A percentile compares a stretch with the other conserved stretches of the same genome.
Conservation (phyloP, 306 rosid species). For the Glycyrrhiza uralensis region DNA sequence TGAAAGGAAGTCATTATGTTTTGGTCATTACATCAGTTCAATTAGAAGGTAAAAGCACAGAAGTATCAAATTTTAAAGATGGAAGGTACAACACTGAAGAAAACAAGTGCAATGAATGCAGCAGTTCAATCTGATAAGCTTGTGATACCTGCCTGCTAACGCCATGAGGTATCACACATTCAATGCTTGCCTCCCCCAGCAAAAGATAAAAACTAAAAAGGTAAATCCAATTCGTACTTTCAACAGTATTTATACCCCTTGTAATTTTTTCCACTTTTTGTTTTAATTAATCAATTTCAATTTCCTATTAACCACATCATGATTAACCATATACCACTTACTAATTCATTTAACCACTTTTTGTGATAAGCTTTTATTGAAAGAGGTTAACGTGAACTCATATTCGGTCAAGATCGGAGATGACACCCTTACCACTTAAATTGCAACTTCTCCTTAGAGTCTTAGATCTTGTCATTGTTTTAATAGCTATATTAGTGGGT, state of each 20-base stretch:
- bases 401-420: neutral
- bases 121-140: conserved; percentile 8
- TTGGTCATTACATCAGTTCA: conserved; percentile 9
- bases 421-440: neutral
- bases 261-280: neutral
- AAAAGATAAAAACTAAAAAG: neutral
- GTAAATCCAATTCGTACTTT: conserved; percentile 8
- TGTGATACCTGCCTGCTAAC: conserved; percentile 8
- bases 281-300: conserved; percentile 8
- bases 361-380: neutral
- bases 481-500: neutral
- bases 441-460: neutral
- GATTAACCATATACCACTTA: neutral
- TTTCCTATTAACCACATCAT: neutral
- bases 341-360: neutral
- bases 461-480: neutral
- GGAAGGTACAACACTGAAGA: conserved; percentile 9
- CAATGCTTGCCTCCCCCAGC: neutral
- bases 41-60: conserved; percentile 6
- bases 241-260: neutral
- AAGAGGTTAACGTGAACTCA: conserved; percentile 1
- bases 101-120: neutral
- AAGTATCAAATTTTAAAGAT: neutral
- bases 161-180: conserved; percentile 1
- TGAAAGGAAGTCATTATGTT: conserved; percentile 20